Evolutionary conservation across 176 grass and related monocot genomes (phyloP), one percentile per base, ranked within the genome.

Genomic region (bread wheat (Triticum aestivum)): DNA sequence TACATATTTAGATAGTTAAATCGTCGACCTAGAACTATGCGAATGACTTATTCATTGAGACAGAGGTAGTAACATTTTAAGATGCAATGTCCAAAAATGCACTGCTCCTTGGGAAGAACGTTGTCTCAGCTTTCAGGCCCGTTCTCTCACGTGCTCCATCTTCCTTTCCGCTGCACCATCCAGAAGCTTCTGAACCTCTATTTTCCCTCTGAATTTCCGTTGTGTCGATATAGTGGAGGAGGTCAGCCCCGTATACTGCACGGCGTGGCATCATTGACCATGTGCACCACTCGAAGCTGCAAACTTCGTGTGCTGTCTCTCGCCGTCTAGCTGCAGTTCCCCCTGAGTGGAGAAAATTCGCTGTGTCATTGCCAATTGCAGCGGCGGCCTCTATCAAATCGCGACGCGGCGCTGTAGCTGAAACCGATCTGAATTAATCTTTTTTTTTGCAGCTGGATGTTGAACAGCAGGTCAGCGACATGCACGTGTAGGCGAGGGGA

Each of bases 401-500:
- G 49, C n/a, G 41, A 67, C 5, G 39, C 62, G 37, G n/a, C 23
- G 2, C 41, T 21, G 23, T 80, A 11, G 37, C 23, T 29, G 23
- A 45, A 29, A 65, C 37, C 23, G 37, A n/a, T 14, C 3, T 5
- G 29, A 12, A 74, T 32, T n/a, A 14, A 73, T 20, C 23, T 0
- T 70, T 23, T 34, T 21, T 83, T 42, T 2, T 71, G 21, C 81
- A 83, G 68, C 68, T 73, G 51, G 81, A 78, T 23, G 72, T 3
- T 49, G 45, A 49, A 41, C 27, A 67, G 17, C 1, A 67, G 5
- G 65, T 18, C 65, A 38, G 70, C 39, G 38, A 44, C 11, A 4
- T 13, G 39, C n/a, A 73, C 39, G 38, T 45, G 38, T 24, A 73
- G 42, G 42, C 20, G 39, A 14, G 39, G 13, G 39, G 1, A 45